Base-by-base conservation (phyloP, 768 basidiomycete genomes). In the Suillus tomentosus region DNA sequence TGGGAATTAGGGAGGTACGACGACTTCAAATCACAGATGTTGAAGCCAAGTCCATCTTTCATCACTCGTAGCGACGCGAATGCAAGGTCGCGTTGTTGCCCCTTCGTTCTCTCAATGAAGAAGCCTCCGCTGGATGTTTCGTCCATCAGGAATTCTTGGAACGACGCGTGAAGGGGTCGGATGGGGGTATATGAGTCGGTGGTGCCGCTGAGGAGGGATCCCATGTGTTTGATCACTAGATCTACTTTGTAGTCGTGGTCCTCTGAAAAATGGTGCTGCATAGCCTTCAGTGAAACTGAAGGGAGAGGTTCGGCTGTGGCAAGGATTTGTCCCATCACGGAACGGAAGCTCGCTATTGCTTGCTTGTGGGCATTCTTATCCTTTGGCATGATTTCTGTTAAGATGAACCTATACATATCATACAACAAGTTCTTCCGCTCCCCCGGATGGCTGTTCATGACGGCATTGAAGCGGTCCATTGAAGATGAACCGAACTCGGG, bases 251-350 rank as follows among this genome's bases (percentile, higher is more conserved):
- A 7, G 0, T 40, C 8, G 17, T 19, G 17, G 3, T 19, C 4
- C n/a, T 5, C 6, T 1, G 15, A 1, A 64, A 62, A 17, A 27
- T 9, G 13, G 22, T 6, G 2, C 19, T 47, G 64, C 22, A 40
- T 48, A 10, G 34, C 37, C 37, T 27, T 42, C 9, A 62, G n/a
- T 2, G 53, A 22, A 27, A 5, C 37, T 3, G 56, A 31, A 11
- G 53, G 34, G 17, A 62, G n/a, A 0, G 61, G 51, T 39, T 62
- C 51, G 8, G 39, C 40, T 4, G 24, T 27, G 39, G n/a, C 27
- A 15, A 62, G 34, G 11, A 62, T 56, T 11, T 62, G 61, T 8
- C 34, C 27, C 61, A 62, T 62, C 61, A 62, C 61, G 3, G 61
- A 62, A 8, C 34, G 61, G 15, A 62, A 62, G 3, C 14, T 17